Evolutionary conservation across 2,329 filamentous ascomycete species (phyloP).

Genomic region (Aspergillus quadrilineatus): DNA sequence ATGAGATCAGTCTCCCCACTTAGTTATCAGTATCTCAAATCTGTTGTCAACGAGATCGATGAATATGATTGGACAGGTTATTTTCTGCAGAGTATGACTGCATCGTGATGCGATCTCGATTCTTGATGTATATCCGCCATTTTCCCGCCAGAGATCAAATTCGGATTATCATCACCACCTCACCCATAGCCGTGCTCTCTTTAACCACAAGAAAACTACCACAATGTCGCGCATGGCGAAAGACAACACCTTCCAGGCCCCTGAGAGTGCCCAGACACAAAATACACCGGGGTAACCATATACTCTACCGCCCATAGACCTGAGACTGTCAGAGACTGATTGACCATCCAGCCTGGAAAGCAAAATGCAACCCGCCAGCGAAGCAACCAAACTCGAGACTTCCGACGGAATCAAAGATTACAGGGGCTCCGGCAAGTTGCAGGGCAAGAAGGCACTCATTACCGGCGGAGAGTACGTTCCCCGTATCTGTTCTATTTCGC

Average conservation of each 20-base stretch:
- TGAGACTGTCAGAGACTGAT: neutral
- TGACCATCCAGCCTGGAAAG: slow-evolving; percentile 5
- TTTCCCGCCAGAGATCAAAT: no score
- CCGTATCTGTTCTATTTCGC: no score
- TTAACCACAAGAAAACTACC: neutral
- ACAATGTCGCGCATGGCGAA: slow-evolving; percentile 4
- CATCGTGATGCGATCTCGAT: neutral
- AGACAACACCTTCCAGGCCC: slow-evolving; percentile 1
- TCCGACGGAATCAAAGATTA: slow-evolving; percentile 35
- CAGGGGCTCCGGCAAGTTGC: slow-evolving; percentile 50
- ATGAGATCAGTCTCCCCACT: slow-evolving; percentile 1
- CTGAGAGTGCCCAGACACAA: neutral
- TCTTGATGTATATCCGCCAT: no score
- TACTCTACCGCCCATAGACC: neutral
- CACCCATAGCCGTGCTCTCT: neutral
- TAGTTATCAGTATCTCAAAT: no score
- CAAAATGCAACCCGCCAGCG: slow-evolving; percentile 31
- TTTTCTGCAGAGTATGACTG: neutral
- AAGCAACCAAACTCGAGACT: slow-evolving; percentile 35
- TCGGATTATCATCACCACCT: no score
- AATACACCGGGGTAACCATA: neutral
- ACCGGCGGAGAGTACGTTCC: slow-evolving; percentile 55
- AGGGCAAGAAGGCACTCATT: slow-evolving; percentile 53
- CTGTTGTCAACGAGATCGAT: neutral
- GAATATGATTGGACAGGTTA: no score